A percentile compares a stretch with the other conserved stretches of the same genome.
Evolutionary conservation across 495 filamentous ascomycete genomes (phyloP).

Genomic region (Penicillium ucsense): DNA sequence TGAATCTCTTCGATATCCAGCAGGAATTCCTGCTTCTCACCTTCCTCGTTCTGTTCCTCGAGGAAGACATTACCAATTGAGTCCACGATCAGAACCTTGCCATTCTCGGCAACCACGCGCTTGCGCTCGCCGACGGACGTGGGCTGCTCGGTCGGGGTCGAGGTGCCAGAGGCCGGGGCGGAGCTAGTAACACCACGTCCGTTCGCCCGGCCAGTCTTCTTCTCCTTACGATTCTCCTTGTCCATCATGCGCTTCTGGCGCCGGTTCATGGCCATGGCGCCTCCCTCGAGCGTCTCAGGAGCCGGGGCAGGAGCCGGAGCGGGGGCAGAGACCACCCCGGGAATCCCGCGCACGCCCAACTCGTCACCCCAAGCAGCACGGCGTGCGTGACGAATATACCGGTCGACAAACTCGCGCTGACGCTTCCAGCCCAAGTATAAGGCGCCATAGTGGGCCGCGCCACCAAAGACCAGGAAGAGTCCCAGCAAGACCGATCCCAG

Average conservation of each 20-base stretch:
- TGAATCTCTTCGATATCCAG: conserved; percentile 67
- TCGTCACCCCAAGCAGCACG: conserved; percentile 84
- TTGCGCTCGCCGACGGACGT: conserved; percentile 55
- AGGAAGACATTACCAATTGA: conserved; percentile 84
- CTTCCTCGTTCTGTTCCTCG: conserved; percentile 81
- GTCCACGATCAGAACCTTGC: conserved; percentile 89
- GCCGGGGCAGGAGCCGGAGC: conserved; percentile 26
- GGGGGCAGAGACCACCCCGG: conserved; percentile 49
- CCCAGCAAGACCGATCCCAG: conserved; percentile 74
- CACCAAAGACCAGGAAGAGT: conserved; percentile 76
- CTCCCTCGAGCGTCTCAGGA: conserved; percentile 27
- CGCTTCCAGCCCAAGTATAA: conserved; percentile 78
- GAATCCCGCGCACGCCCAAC: conserved; percentile 52
- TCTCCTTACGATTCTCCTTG: conserved; percentile 64
- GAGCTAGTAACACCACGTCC: conserved; percentile 10
- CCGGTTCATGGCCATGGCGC: conserved; percentile 61
- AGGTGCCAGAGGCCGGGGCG: conserved; percentile 29
- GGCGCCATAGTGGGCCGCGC: conserved; percentile 74
- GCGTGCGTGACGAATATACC: conserved; percentile 84
- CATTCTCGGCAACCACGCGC: conserved; percentile 83
- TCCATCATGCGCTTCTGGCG: conserved; percentile 82
- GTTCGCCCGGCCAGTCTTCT: conserved; percentile 28
- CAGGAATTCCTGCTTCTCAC: conserved; percentile 68
- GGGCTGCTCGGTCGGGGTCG: conserved; percentile 37
- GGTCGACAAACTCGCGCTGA: conserved; percentile 78